Evolutionary conservation across 495 filamentous ascomycete species (phyloP), one percentile per base, ranked within the genome.

Genomic region (Talaromyces adpressus): DNA sequence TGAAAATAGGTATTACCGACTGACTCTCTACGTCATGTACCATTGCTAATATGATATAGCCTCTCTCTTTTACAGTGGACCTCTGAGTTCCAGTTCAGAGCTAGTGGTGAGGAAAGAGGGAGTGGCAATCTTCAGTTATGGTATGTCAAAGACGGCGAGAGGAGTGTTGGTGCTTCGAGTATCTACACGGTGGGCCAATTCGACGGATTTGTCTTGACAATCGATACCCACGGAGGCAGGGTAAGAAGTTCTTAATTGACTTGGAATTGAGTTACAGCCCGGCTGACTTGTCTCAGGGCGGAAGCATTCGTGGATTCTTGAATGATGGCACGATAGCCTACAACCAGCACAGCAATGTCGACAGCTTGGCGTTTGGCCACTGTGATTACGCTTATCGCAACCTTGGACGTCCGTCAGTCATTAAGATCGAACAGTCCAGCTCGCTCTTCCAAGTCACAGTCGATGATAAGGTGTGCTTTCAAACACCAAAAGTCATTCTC

Each of bases 341-440:
- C 82, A 90, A 86, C 69, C 81, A 81, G 57, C 89, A 93, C 70
- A 83, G 85, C 64, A 88, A 83, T 67, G 86, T 96, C 4, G 92
- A 97, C 74, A 87, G 81, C 65, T 81, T 97, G 52, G 90, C 95
- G 34, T 98, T 98, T 71, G 94, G 92, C 25, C 91, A 97, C 75
- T 98, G 94, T 78, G 84, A 88, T 66, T 96, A 93, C 69, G 68
- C 85, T 34, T 98, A 97, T 79, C 89, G 94, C 59, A 98, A 98
- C 76, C 79, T 94, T 22, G 94, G 94, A 16, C 85, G 91, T 11
- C 87, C 91, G 32, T 89, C 89, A 47, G 81, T 89, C 61, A 74
- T 98, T 62, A 86, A 88, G 70, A 67, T 98, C 68, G 85, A 82
- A 67, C 88, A 91, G 64, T 78, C 83, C 30, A 77, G 78, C 59